Percentiles rank a stretch among this genome's conserved stretches.
Conservation (phyloP, 345 rosid genomes). For the Durio zibethinus region DNA sequence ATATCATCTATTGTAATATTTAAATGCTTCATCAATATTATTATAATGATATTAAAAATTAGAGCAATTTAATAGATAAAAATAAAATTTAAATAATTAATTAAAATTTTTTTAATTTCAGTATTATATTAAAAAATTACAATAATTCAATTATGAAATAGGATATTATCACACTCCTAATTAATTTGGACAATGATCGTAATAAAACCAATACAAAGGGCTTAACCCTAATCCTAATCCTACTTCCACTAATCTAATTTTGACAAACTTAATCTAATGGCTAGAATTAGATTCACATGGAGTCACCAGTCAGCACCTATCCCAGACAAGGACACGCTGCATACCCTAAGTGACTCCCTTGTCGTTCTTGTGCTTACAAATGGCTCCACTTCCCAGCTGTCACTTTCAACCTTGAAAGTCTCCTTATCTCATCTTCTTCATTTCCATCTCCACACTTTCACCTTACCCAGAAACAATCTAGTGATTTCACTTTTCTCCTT, state of each 20-base stretch:
- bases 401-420: neutral
- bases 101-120: too few species aligned
- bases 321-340: neutral
- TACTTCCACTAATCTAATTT: neutral
- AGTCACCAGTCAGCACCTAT: neutral
- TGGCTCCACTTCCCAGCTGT: neutral
- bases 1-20: too few species aligned
- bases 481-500: neutral
- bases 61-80: too few species aligned
- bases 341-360: neutral
- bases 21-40: too few species aligned
- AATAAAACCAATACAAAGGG: neutral
- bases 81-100: too few species aligned
- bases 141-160: neutral
- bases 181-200: neutral
- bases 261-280: neutral
- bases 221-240: neutral
- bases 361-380: slow-evolving; percentile 18
- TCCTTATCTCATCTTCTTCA: slow-evolving; percentile 6
- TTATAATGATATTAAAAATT: too few species aligned
- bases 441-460: slow-evolving; percentile 1
- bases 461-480: neutral
- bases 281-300: neutral
- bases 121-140: neutral
- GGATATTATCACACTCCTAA: too few species aligned